phyloP scores from a whole-genome alignment of 2,329 filamentous ascomycete genomes.

The Fusarium sulawesiense region DNA sequence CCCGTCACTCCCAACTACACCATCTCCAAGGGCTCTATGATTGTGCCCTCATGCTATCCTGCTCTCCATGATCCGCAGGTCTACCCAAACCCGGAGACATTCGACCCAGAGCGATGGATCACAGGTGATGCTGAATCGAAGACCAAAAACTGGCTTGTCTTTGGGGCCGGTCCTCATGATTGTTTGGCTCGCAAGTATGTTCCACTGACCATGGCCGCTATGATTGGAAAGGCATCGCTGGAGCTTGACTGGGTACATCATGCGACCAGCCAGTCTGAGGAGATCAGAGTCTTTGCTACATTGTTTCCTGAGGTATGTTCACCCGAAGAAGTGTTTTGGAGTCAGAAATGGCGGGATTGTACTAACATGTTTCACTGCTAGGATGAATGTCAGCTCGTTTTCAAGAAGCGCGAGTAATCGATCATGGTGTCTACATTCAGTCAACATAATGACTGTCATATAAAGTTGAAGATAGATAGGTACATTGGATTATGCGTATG shows the following conservation, averaged over 20 bases:
- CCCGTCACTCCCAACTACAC: slow-evolving; percentile 61
- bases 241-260: slow-evolving; percentile 64
- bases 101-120: slow-evolving; percentile 65
- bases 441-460: too few relatives aligned
- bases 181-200: slow-evolving; percentile 63
- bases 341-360: fast-evolving
- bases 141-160: slow-evolving; percentile 66
- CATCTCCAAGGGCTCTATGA: slow-evolving; percentile 60
- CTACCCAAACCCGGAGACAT: slow-evolving; percentile 59
- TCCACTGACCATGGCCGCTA: slow-evolving; percentile 61
- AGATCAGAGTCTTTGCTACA: slow-evolving; percentile 63
- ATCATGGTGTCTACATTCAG: not conserved
- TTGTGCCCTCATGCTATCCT: slow-evolving; percentile 63
- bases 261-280: slow-evolving; percentile 59
- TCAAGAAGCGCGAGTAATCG: slow-evolving; percentile 1
- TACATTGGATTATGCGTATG: too few relatives aligned
- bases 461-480: not conserved
- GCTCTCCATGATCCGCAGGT: slow-evolving; percentile 61
- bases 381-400: slow-evolving; percentile 30
- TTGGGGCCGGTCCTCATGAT: slow-evolving; percentile 62
- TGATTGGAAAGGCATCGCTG: slow-evolving; percentile 64
- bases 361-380: not conserved
- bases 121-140: slow-evolving; percentile 61
- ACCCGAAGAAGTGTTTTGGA: fast-evolving
- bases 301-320: slow-evolving; percentile 60